Evolutionary conservation across 2,329 filamentous ascomycete genomes (phyloP).

Genomic region (Fusarium equiseti): DNA sequence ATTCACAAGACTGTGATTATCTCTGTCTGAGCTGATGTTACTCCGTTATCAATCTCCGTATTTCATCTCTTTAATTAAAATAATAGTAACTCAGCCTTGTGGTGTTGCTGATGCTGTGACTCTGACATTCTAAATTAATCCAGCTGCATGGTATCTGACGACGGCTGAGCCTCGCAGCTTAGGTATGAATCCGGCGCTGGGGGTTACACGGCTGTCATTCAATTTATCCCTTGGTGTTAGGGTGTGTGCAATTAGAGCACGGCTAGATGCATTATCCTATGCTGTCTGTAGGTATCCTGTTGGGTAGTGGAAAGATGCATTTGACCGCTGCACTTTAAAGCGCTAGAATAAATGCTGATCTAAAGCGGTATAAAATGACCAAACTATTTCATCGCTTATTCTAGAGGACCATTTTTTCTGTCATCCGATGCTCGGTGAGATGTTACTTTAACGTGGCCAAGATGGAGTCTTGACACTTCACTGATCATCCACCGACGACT

Average conservation of each 20-base stretch:
- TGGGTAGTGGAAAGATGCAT: background rate
- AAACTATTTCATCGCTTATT: background rate
- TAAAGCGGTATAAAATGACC: background rate
- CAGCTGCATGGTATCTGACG: background rate
- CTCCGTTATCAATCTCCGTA: background rate
- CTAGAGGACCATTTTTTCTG: background rate
- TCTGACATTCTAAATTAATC: slow-evolving; percentile 11
- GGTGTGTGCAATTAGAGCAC: background rate
- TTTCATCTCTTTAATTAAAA: slow-evolving; percentile 9
- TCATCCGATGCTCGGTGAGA: background rate
- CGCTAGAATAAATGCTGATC: background rate
- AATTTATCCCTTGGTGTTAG: background rate
- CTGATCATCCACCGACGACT: slow-evolving; percentile 1
- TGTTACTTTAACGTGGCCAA: background rate
- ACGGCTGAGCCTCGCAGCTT: slow-evolving; percentile 33
- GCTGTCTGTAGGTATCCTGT: background rate
- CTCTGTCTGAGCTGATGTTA: background rate
- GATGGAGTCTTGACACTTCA: background rate
- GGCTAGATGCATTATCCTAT: background rate
- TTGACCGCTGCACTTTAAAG: background rate
- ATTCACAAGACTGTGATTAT: background rate
- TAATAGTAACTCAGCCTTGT: slow-evolving; percentile 18
- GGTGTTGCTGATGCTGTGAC: slow-evolving; percentile 29
- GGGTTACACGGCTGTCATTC: slow-evolving; percentile 30
- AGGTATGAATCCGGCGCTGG: slow-evolving; percentile 26